Evolutionary conservation across 2,329 filamentous ascomycete species (phyloP), one percentile per base, ranked within the genome.

Genomic region (Ceratocystis albifundus): DNA sequence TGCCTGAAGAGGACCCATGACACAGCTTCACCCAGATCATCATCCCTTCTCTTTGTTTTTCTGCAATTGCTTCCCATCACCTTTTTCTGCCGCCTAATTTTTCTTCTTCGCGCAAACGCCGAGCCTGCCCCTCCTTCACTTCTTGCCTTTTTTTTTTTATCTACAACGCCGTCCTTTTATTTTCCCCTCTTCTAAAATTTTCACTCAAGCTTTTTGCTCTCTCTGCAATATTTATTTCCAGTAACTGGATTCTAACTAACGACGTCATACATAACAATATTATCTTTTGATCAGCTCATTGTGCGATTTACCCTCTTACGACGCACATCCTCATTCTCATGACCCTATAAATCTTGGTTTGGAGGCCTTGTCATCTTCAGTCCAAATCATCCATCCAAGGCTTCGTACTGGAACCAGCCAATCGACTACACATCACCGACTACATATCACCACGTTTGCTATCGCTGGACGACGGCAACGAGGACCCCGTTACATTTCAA

Each of bases 241-340:
- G 36, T 12, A 25, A 25, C 20, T 53, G 48, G 48, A 20, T 25
- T 36, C 55, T 32, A 25, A 30, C 53, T 10, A 4, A 59, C 17
- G 28, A 59, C 53, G 53, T 36, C 53, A 32, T 59, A 48, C 53
- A 30, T 32, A 59, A 32, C 32, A 30, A 25, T 59, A 30, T 59
- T 25, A 32, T 59, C 53, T n/a, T 32, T 32, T 59, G 28, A 59
- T 59, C 53, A 59, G 53, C 53, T 15, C 53, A 59, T 32, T 32
- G 36, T 41, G 53, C 53, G 15, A 17, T 25, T 30, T 17, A 22
- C 22, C 28, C 53, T 59, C 17, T 17, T 30, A 10, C 53, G 53
- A 59, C 53, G 53, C 53, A 59, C 53, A 59, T 32, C 28, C 25
- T 59, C 28, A 32, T 59, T 59, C 17, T 41, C 7, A 59, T 59